Evolutionary conservation across 1,284 basidiomycete species (phyloP).

Genomic region (Phellinidium pouzarii): DNA sequence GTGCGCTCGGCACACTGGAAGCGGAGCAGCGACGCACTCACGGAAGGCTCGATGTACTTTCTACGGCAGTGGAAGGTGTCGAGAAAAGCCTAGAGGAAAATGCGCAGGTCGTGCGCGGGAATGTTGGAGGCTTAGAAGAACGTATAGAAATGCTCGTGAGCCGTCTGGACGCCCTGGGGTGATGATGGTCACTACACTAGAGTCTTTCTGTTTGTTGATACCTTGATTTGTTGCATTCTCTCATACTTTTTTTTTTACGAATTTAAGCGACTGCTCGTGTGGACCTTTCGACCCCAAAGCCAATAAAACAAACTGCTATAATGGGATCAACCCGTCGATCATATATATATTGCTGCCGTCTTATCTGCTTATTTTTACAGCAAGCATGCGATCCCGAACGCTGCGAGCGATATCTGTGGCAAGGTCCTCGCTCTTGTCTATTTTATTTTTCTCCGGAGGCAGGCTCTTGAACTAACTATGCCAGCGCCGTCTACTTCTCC

Average conservation of each 20-base stretch:
- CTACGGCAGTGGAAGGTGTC: conserved; percentile 62
- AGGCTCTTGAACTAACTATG: background rate
- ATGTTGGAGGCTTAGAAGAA: conserved; percentile 65
- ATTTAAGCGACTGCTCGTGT: too few species aligned
- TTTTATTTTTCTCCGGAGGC: background rate
- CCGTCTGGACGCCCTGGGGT: conserved; percentile 39
- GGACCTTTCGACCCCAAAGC: too few species aligned
- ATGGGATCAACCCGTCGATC: too few species aligned
- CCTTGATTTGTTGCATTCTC: background rate
- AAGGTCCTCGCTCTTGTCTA: background rate
- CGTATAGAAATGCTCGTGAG: conserved; percentile 50
- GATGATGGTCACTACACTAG: background rate
- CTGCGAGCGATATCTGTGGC: background rate
- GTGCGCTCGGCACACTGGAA: conserved; percentile 62
- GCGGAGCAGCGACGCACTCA: conserved; percentile 59
- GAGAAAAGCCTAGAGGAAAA: conserved; percentile 76
- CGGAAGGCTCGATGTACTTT: conserved; percentile 61
- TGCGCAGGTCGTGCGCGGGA: conserved; percentile 58
- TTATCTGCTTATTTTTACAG: conserved; percentile 4
- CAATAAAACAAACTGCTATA: too few species aligned
- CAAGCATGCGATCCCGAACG: background rate
- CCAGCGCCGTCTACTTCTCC: background rate
- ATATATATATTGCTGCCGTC: background rate
- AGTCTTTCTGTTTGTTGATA: background rate
- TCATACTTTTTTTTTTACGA: background rate